These are phyloP conservation scores for Teunomyces atbi DNA, from an alignment of 805 yeast species.

Conservation along the genomic window DNA sequence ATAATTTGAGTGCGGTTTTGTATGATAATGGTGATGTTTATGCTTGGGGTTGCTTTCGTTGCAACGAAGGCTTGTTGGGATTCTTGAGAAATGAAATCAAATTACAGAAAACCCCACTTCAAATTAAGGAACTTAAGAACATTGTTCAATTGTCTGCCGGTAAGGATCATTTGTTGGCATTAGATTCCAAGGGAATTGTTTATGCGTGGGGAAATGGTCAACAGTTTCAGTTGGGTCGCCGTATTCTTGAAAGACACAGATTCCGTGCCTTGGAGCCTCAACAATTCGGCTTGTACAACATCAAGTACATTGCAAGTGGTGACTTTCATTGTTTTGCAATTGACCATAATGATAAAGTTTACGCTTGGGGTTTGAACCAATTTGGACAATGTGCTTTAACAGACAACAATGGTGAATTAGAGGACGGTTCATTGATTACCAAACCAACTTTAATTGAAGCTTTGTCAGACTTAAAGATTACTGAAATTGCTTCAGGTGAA, in stretches of 20 bases:
- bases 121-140: conserved; percentile 58
- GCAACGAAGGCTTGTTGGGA: conserved; percentile 89
- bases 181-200: conserved; percentile 81
- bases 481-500: conserved; percentile 83
- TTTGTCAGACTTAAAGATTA: conserved; percentile 56
- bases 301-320: conserved; percentile 84
- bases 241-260: conserved; percentile 75
- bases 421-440: conserved; percentile 79
- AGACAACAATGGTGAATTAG: conserved; percentile 61
- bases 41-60: conserved; percentile 97
- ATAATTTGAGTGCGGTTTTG: conserved; percentile 80
- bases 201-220: conserved; percentile 98
- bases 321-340: conserved; percentile 96
- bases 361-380: conserved; percentile 95
- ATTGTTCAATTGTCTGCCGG: conserved; percentile 87
- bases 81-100: conserved; percentile 59
- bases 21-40: conserved; percentile 82
- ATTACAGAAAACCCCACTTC: conserved; percentile 67
- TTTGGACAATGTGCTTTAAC: conserved; percentile 89
- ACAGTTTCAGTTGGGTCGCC: conserved; percentile 87
- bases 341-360: conserved; percentile 64
- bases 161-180: conserved; percentile 84
- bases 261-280: conserved; percentile 74
- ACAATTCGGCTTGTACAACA: conserved; percentile 76
- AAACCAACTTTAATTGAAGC: conserved; percentile 73